These are phyloP conservation scores for Mycena amicta DNA, from an alignment of 768 basidiomycete species.

Conservation along the genomic window DNA sequence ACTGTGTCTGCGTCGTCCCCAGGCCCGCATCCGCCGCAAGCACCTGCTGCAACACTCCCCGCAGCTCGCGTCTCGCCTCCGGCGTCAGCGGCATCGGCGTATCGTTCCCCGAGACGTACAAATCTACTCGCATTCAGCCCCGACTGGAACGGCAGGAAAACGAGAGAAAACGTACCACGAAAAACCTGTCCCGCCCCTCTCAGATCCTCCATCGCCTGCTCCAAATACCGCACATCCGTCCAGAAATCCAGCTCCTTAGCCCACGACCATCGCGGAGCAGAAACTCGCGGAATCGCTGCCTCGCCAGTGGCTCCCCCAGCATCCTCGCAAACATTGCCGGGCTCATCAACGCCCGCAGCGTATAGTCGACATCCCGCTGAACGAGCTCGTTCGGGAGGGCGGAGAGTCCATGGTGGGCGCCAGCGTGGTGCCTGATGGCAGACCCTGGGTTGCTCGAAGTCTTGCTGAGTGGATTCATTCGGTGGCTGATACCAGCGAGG, in stretches of 20 bases:
- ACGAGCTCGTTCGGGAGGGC: conserved; percentile 9
- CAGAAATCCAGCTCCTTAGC: conserved; percentile 13
- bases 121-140: background rate
- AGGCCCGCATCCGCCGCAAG: conserved; percentile 7
- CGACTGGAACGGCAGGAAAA: background rate
- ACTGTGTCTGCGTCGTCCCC: conserved; percentile 4
- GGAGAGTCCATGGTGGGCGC: conserved; percentile 8
- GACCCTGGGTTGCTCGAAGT: background rate
- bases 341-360: conserved; percentile 19
- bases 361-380: conserved; percentile 18
- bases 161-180: conserved; percentile 2
- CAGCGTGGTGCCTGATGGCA: conserved; percentile 1
- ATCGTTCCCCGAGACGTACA: conserved; percentile 10
- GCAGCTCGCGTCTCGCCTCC: conserved; percentile 15
- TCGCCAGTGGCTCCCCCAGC: conserved; percentile 15
- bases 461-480: background rate
- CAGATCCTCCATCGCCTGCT: conserved; percentile 7
- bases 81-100: background rate
- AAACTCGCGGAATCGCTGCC: conserved; percentile 21
- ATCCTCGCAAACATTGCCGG: conserved; percentile 14
- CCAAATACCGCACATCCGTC: conserved; percentile 16
- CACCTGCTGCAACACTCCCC: conserved; percentile 12
- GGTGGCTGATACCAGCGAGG: background rate
- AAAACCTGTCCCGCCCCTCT: conserved; percentile 3
- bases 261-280: conserved; percentile 1